Percentiles rank a stretch among this genome's conserved stretches.
phyloP scores from a whole-genome alignment of 1,139 yeast species.

The Protomyces inouyei region DNA sequence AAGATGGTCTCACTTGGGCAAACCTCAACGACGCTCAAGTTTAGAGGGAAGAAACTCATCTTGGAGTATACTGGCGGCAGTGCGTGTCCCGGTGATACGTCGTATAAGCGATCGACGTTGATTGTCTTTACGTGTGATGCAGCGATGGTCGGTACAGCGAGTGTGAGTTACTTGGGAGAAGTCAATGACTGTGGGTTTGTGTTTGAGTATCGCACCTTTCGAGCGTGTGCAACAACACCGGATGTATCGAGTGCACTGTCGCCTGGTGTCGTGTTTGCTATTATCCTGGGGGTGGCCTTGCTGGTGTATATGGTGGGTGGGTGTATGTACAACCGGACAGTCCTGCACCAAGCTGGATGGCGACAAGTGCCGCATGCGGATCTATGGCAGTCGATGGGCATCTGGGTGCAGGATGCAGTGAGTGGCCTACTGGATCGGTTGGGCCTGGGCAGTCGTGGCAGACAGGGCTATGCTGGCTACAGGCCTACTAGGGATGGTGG shows the following conservation, averaged over 20 bases:
- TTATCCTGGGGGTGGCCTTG: constrained; percentile 19
- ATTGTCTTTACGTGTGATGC: constrained; percentile 76
- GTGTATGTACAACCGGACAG: constrained; percentile 24
- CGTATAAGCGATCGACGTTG: constrained; percentile 56
- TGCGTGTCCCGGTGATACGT: constrained; percentile 54
- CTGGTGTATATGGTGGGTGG: constrained; percentile 28
- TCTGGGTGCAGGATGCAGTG: constrained; percentile 4
- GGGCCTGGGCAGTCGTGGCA: not conserved
- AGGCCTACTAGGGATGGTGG: not conserved
- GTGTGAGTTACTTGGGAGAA: constrained; percentile 65
- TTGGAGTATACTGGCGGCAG: constrained; percentile 70
- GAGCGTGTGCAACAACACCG: constrained; percentile 62
- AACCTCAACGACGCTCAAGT: constrained; percentile 51
- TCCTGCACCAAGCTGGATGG: constrained; percentile 27
- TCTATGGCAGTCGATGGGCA: constrained; percentile 20
- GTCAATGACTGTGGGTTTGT: constrained; percentile 73
- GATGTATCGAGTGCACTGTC: constrained; percentile 18
- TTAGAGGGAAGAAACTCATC: constrained; percentile 66
- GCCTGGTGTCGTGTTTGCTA: constrained; percentile 22
- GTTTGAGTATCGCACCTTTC: constrained; percentile 79
- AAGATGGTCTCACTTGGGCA: constrained; percentile 55
- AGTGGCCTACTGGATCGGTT: not conserved
- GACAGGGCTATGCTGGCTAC: constrained; percentile 1
- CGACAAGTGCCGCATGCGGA: constrained; percentile 28
- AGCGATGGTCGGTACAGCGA: constrained; percentile 56